Evolutionary conservation across 345 rosid genomes (phyloP).

Genomic region (Moricandia arvensis): DNA sequence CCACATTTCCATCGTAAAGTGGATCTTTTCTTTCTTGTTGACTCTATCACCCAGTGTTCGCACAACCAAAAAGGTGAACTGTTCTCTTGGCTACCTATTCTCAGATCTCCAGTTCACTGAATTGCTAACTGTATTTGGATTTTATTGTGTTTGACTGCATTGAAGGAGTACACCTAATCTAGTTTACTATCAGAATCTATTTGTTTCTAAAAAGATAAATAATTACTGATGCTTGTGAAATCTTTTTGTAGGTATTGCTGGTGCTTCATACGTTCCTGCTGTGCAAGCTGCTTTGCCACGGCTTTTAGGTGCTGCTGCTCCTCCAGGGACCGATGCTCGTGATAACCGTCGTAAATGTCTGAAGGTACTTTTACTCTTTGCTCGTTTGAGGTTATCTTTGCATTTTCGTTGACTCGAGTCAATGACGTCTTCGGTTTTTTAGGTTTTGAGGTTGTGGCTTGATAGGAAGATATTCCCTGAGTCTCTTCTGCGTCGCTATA

Average conservation of each 20-base stretch:
- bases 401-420: slow-evolving; percentile 19
- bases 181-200: not conserved
- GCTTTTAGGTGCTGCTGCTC: slow-evolving; percentile 93
- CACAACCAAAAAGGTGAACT: slow-evolving; percentile 82
- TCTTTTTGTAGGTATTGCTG: slow-evolving; percentile 65
- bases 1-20: slow-evolving; percentile 85
- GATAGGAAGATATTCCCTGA: slow-evolving; percentile 90
- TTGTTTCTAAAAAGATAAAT: not conserved
- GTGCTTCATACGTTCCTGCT: slow-evolving; percentile 84
- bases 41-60: slow-evolving; percentile 96
- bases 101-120: not conserved
- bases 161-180: slow-evolving; percentile 1
- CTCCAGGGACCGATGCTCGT: slow-evolving; percentile 75
- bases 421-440: slow-evolving; percentile 37
- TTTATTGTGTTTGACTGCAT: not conserved
- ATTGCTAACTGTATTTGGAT: not conserved
- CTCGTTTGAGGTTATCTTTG: not conserved
- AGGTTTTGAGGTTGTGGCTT: slow-evolving; percentile 88
- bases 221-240: slow-evolving; percentile 16
- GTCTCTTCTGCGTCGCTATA: slow-evolving; percentile 62
- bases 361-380: slow-evolving; percentile 49
- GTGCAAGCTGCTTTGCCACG: slow-evolving; percentile 96
- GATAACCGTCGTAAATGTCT: slow-evolving; percentile 98
- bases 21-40: slow-evolving; percentile 93
- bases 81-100: slow-evolving; percentile 20